phyloP scores from a whole-genome alignment of 495 filamentous ascomycete species.

The Astrothelium subdiscretum region DNA sequence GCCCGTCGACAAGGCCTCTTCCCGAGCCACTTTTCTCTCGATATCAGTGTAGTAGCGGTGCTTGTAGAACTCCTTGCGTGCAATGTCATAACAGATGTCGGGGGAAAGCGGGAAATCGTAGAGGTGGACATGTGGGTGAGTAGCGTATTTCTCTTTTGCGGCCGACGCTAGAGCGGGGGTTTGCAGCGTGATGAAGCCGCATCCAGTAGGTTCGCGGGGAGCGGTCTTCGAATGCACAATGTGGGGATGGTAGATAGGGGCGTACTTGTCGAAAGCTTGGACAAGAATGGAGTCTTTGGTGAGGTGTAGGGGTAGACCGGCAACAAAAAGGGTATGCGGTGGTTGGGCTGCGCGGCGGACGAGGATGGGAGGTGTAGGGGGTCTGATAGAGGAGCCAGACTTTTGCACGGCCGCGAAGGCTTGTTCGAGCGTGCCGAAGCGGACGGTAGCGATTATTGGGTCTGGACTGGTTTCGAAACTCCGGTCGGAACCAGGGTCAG shows the following conservation, averaged over 20 bases:
- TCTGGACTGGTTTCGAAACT: not conserved
- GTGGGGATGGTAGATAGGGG: not conserved
- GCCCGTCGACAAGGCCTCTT: slow-evolving; percentile 77
- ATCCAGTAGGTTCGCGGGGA: not conserved
- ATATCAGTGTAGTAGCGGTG: slow-evolving; percentile 73
- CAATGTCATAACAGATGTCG: slow-evolving; percentile 69
- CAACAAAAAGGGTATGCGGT: not conserved
- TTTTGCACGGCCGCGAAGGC: not conserved
- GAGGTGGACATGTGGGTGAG: not conserved
- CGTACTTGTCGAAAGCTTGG: slow-evolving; percentile 20
- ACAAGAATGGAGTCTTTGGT: slow-evolving; percentile 23
- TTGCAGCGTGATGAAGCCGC: not conserved
- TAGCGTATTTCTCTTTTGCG: not conserved
- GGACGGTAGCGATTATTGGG: not conserved
- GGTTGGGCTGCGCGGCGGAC: not conserved
- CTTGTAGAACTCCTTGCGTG: slow-evolving; percentile 81
- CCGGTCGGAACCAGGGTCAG: not conserved
- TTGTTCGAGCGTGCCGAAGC: not conserved
- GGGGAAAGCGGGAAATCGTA: slow-evolving; percentile 4
- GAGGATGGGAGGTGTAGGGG: not conserved
- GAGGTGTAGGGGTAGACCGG: not conserved
- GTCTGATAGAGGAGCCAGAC: not conserved
- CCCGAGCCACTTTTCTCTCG: slow-evolving; percentile 68
- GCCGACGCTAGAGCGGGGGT: not conserved
- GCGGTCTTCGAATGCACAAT: not conserved